Evolutionary conservation across 2,329 filamentous ascomycete species (phyloP), one percentile per base, ranked within the genome.

Genomic region (Phialophora macrospora): DNA sequence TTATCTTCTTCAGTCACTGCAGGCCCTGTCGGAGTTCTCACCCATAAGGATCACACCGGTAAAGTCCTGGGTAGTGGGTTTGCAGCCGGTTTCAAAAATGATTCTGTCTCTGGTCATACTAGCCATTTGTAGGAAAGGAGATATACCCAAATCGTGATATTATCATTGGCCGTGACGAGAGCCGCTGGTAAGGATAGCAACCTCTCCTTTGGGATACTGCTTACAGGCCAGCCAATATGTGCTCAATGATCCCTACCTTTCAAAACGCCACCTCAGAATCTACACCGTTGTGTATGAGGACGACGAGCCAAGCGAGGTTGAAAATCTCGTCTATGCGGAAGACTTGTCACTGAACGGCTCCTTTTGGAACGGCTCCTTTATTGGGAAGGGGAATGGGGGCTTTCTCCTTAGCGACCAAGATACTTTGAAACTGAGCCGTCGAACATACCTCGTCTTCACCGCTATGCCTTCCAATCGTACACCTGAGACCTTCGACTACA

Each of bases 231-330:
- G 79, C 66, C 71, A 77, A 58, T 75, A 74, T 60, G 68, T 75
- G 6, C 46, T 81, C 22, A 61, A 75, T 2, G 74, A 80, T 56
- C 73, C 69, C 6, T 65, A 71, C 32, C 69, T 81, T 14, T 82
- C 80, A 3, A 77, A 77, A 49, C 74, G 70, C 34, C 80, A 82
- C 64, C 51, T 82, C 12, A 75, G 76, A 20, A 77, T 82, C 55
- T 81, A 82, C 67, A 76, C 76, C 9, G 74, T 82, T 14, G 70
- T 79, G 2, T 80, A 78, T 63, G 78, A 81, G 63, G 71, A 76
- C 38, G 76, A 78, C 2, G 74, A 78, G 20, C 73, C 73, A 0
- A 64, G 71, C 14, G 72, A 77, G 24, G 69, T 80, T n/a, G 73
- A 75, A 1, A 77, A 78, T 0, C 72, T 82, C 24, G 76, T 82